Evolutionary conservation across 345 rosid genomes (phyloP).

Genomic region (Excoecaria agallocha): DNA sequence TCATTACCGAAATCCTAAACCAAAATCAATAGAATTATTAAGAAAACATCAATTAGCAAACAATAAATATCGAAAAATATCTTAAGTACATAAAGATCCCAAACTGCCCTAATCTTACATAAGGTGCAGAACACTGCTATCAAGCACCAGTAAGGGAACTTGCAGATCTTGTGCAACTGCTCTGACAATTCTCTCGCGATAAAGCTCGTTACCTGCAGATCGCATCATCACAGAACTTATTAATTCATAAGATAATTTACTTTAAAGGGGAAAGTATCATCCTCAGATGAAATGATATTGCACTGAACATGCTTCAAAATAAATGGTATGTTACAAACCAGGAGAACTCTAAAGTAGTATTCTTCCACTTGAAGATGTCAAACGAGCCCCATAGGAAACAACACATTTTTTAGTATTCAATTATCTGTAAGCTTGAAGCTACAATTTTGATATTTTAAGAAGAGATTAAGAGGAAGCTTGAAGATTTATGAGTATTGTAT

Average conservation of each 20-base stretch:
- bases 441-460: too few species aligned
- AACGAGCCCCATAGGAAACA: slow-evolving; percentile 63
- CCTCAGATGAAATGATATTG: background rate
- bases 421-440: too few species aligned
- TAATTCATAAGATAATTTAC: slow-evolving; percentile 10
- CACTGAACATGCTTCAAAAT: slow-evolving; percentile 4
- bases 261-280: background rate
- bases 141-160: slow-evolving; percentile 84
- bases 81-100: slow-evolving; percentile 7
- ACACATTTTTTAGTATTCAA: too few species aligned
- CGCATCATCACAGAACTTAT: slow-evolving; percentile 19
- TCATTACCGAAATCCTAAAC: slow-evolving; percentile 79
- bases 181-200: slow-evolving; percentile 83
- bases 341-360: slow-evolving; percentile 87
- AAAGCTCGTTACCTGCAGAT: slow-evolving; percentile 86
- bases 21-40: slow-evolving; percentile 25
- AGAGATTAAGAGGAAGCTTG: too few species aligned
- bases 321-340: slow-evolving; percentile 42
- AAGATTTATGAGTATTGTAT: too few species aligned
- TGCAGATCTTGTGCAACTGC: slow-evolving; percentile 84
- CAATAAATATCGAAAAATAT: background rate
- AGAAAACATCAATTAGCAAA: background rate
- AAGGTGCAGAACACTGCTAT: slow-evolving; percentile 91
- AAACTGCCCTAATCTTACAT: slow-evolving; percentile 58
- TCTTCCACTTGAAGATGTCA: slow-evolving; percentile 86